Conservation (phyloP, 192 early-diverging fungal genomes). For the Mortierella claussenii region DNA sequence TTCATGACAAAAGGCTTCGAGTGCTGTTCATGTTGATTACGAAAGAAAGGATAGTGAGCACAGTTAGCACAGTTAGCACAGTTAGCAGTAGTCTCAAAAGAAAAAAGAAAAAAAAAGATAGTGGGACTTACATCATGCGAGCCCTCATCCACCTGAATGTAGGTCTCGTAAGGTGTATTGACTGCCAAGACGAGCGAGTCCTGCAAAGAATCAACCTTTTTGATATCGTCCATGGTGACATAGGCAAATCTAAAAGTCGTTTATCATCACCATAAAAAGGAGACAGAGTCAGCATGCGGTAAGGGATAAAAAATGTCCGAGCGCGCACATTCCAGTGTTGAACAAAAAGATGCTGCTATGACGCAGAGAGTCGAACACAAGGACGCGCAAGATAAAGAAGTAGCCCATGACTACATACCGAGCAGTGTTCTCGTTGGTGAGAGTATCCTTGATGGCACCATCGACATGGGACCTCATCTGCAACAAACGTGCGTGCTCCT, state of each 20-base stretch:
- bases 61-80: too few relatives aligned
- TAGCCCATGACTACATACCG: too few relatives aligned
- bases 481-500: slow-evolving; percentile 26
- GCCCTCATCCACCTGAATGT: slow-evolving; percentile 38
- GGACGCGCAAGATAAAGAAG: too few relatives aligned
- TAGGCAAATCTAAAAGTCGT: slow-evolving; percentile 49
- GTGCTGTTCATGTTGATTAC: slow-evolving; percentile 6
- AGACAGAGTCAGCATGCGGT: not conserved
- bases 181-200: slow-evolving; percentile 46
- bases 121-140: slow-evolving; percentile 28
- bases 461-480: slow-evolving; percentile 31
- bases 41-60: too few relatives aligned
- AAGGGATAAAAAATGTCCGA: slow-evolving; percentile 3
- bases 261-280: not conserved
- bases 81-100: too few relatives aligned
- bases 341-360: too few relatives aligned
- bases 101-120: not conserved
- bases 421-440: slow-evolving; percentile 44
- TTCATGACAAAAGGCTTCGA: slow-evolving; percentile 51
- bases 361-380: too few relatives aligned
- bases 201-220: slow-evolving; percentile 40
- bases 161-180: slow-evolving; percentile 44
- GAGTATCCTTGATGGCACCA: slow-evolving; percentile 26
- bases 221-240: slow-evolving; percentile 45
- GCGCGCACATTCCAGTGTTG: not conserved